Percentiles rank a stretch among this genome's conserved stretches.
phyloP scores from a whole-genome alignment of 2,329 filamentous ascomycete genomes.

The Aspergillus carbonarius region DNA sequence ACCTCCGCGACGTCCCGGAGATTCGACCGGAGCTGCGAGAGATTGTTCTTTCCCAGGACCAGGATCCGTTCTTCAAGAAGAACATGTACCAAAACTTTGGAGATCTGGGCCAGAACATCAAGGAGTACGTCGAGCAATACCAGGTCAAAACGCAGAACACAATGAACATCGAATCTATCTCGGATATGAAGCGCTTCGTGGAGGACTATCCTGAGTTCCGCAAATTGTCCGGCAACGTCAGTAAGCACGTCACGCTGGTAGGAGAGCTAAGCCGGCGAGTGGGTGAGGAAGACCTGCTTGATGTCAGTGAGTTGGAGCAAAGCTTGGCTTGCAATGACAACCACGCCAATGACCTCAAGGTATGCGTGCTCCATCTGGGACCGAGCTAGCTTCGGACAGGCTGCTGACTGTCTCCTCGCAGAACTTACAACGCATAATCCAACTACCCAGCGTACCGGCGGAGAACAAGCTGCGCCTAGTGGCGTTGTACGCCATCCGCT shows the following conservation, averaged over 20 bases:
- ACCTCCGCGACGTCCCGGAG: slow-evolving; percentile 79
- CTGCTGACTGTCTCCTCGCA: slow-evolving; percentile 34
- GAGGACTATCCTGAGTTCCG: slow-evolving; percentile 98
- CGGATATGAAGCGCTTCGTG: slow-evolving; percentile 98
- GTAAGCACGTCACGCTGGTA: slow-evolving; percentile 95
- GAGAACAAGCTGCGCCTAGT: slow-evolving; percentile 88
- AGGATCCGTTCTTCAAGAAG: slow-evolving; percentile 98
- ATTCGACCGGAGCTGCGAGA: slow-evolving; percentile 85
- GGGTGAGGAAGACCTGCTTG: slow-evolving; percentile 80
- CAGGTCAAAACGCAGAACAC: slow-evolving; percentile 96
- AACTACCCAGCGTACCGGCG: slow-evolving; percentile 70
- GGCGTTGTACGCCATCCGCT: slow-evolving; percentile 90
- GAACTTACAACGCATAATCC: slow-evolving; percentile 83
- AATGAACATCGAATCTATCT: slow-evolving; percentile 93
- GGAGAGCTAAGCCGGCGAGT: slow-evolving; percentile 89
- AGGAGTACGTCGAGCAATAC: slow-evolving; percentile 98
- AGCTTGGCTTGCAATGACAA: slow-evolving; percentile 97
- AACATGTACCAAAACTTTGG: slow-evolving; percentile 99
- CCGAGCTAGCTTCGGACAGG: not conserved
- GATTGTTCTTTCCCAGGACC: slow-evolving; percentile 92
- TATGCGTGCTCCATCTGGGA: slow-evolving; percentile 39
- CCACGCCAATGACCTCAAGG: slow-evolving; percentile 86
- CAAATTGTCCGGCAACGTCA: slow-evolving; percentile 95
- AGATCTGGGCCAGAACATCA: slow-evolving; percentile 91
- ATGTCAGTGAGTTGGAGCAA: slow-evolving; percentile 95